These are phyloP conservation scores for Talaromyces sp. DNA, from an alignment of 2,329 filamentous ascomycete species.

Conservation along the genomic window DNA sequence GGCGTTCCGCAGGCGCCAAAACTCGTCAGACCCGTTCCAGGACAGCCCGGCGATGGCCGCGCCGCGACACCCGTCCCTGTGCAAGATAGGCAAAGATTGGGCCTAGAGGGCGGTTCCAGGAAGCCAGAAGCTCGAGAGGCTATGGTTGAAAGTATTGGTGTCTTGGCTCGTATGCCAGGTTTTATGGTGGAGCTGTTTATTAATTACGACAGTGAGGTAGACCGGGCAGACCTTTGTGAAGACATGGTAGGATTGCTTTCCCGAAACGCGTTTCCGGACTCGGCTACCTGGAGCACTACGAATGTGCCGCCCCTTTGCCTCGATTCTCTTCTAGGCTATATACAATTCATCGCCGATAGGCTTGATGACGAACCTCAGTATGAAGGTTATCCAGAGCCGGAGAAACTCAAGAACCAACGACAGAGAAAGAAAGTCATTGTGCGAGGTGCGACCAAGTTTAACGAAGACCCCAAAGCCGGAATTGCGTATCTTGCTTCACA, in stretches of 20 bases:
- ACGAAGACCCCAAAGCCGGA: conserved; percentile 87
- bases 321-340: conserved; percentile 84
- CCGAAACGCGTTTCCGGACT: conserved; percentile 92
- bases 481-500: conserved; percentile 81
- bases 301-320: conserved; percentile 94
- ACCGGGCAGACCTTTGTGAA: conserved; percentile 87
- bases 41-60: conserved; percentile 73
- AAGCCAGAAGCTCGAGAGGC: conserved; percentile 95
- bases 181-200: conserved; percentile 96
- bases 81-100: conserved; percentile 87
- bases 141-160: conserved; percentile 96
- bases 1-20: conserved; percentile 91
- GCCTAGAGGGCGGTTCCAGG: conserved; percentile 83
- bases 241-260: conserved; percentile 92
- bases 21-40: conserved; percentile 74
- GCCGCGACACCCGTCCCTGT: conserved; percentile 86
- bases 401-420: conserved; percentile 67
- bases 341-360: conserved; percentile 88
- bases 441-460: conserved; percentile 84
- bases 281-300: conserved; percentile 97
- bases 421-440: conserved; percentile 84
- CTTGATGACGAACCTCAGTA: conserved; percentile 66
- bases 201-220: conserved; percentile 95
- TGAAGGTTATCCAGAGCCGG: conserved; percentile 66
- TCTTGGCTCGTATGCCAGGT: conserved; percentile 84